Base-by-base conservation (phyloP, 805 yeast genomes). In the Candida maesae region DNA sequence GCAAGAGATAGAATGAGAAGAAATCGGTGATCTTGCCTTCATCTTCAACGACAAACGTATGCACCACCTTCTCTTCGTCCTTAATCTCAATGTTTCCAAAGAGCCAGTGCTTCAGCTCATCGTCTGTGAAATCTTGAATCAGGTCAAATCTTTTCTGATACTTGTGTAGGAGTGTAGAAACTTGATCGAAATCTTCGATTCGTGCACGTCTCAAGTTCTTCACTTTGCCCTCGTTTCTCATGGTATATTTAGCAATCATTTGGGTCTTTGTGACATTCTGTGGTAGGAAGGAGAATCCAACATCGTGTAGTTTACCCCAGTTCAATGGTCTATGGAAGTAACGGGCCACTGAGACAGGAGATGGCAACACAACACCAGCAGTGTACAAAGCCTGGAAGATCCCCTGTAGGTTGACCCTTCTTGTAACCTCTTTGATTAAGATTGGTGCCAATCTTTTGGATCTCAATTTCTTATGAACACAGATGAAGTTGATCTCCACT, bases 351-450 rank as follows among this genome's bases (percentile, higher is more conserved):
- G 95, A 70, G 5, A 91, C 77, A 0, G 99, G 99, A n/a, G 90
- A 80, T 17, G 99, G 99, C 42, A 93, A 70, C 2, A 88, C 81
- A 3, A 81, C 79, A 10, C 98, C 99, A 0, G 91, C 95, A 9
- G 99, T 91, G 64, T 87, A 88, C 45, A 93, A 73, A 0, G 98
- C 99, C 63, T 90, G 97, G 96, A 97, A 93, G 45, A 90, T 84
- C 44, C 85, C 78, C 33, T 73, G 71, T 47, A 77, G 73, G 64
- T 93, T 91, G 49, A 93, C 93, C 52, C 98, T 74, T 59, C 99
- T 76, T 4, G 98, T 93, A 50, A 93, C 84, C 64, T 93, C 99
- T 56, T 85, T 85, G 63, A 93, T 93, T 55, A 93, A 69, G 11
- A 93, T 84, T 1, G 99, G 99, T 1, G 99, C 90, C 59, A 93